Evolutionary conservation across 495 filamentous ascomycete genomes (phyloP), one percentile per base, ranked within the genome.

Genomic region (Hypoxylon crocopeplum): DNA sequence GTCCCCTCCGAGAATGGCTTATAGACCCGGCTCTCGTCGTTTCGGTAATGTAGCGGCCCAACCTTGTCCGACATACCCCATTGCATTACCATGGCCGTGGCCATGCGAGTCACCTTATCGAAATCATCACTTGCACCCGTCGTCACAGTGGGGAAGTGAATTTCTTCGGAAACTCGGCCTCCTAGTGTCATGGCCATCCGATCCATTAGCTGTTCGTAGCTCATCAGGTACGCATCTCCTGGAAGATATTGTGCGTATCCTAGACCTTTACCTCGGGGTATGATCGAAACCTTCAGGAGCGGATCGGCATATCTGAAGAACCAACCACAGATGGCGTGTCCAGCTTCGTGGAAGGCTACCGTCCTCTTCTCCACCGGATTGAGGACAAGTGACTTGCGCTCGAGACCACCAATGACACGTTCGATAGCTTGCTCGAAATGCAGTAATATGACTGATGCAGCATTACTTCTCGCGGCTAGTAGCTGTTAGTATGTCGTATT

Each of bases 171-270:
- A 33, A 98, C 89, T 58, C 94, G 88, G 2, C 94, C 94, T 63
- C 90, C 94, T 32, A 98, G 85, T 13, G 94, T 97, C 94, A 98
- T 98, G 57, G 95, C 94, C 95, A 98, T 98, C 55, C 95, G 91
- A 74, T 98, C 94, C 93, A 97, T 97, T 20, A 98, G 78, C 77
- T 98, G 94, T 72, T 93, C 88, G 59, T 90, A 86, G 60, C 86
- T 97, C 92, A 98, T 90, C 47, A 98, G 82, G 72, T 97, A 97
- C 20, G 89, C 89, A 69, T 98, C 94, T 24, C 87, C 84, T 2
- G 94, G 94, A n/a, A 98, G 82, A 71, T 97, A 97, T 73, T 98
- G 94, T 6, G 94, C 94, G 69, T 98, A 98, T 15, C 94, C 94
- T 19, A 98, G 80, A 42, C 92, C 94, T 71, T 92, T 88, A 56